Conservation (phyloP, 129 eudicot genomes). For the Arctium minus region DNA sequence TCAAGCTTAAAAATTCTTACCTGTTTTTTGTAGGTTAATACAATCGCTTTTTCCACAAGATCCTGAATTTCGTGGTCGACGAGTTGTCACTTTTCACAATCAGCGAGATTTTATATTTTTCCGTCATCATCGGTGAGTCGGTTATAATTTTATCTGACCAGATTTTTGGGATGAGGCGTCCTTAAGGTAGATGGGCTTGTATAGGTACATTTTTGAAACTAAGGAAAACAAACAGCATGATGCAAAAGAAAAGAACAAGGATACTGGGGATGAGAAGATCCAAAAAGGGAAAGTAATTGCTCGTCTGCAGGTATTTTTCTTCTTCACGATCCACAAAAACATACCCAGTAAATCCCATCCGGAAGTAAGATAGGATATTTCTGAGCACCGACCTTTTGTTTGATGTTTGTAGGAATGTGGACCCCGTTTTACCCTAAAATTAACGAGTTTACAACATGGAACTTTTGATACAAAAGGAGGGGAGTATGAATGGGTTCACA, state of each 20-base stretch:
- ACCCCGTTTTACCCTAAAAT: slow-evolving; percentile 77
- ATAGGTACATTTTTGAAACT: slow-evolving; percentile 72
- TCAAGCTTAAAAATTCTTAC: neutral
- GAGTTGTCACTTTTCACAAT: slow-evolving; percentile 95
- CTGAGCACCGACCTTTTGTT: neutral
- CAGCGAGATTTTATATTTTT: slow-evolving; percentile 94
- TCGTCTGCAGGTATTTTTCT: slow-evolving; percentile 67
- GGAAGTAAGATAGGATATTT: neutral
- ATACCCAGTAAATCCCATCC: neutral
- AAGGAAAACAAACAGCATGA: slow-evolving; percentile 53
- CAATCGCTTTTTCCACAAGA: slow-evolving; percentile 95
- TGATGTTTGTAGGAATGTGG: slow-evolving; percentile 79
- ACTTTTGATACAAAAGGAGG: slow-evolving; percentile 95
- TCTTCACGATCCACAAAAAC: neutral
- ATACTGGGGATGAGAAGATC: slow-evolving; percentile 26
- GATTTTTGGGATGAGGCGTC: neutral
- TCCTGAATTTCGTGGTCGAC: slow-evolving; percentile 82
- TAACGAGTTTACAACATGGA: slow-evolving; percentile 80
- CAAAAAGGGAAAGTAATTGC: slow-evolving; percentile 53
- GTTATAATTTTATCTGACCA: neutral
- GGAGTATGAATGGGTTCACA: slow-evolving; percentile 94
- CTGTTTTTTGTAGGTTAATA: slow-evolving; percentile 50
- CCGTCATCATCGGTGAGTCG: slow-evolving; percentile 83
- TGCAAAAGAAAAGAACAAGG: slow-evolving; percentile 34
- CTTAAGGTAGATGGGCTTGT: slow-evolving; percentile 3